A percentile compares a stretch with the other conserved stretches of the same genome.
phyloP scores from a whole-genome alignment of 345 rosid genomes.

The Salix purpurea region DNA sequence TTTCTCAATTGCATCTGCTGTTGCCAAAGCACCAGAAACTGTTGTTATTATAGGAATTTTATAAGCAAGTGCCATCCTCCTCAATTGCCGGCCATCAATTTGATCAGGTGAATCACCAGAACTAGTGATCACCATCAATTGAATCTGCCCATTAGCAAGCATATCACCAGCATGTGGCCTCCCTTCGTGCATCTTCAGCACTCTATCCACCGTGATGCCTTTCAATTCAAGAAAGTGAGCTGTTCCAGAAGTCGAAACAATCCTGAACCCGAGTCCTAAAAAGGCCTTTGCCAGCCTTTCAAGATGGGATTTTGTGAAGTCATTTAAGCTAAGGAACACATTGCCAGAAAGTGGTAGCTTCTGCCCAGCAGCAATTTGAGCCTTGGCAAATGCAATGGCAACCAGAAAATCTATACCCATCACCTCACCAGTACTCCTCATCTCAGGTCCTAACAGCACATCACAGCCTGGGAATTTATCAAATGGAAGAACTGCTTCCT shows the following conservation, averaged over 20 bases:
- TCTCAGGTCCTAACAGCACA: constrained; percentile 89
- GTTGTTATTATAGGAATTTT: constrained; percentile 91
- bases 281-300: constrained; percentile 74
- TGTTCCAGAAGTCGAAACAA: constrained; percentile 85
- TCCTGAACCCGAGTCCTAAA: constrained; percentile 65
- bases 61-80: constrained; percentile 93
- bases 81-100: constrained; percentile 73
- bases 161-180: constrained; percentile 94
- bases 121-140: constrained; percentile 87
- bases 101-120: constrained; percentile 83
- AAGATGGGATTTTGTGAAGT: constrained; percentile 75
- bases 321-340: constrained; percentile 87
- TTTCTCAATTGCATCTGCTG: constrained; percentile 79
- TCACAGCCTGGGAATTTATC: constrained; percentile 94
- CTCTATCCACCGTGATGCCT: constrained; percentile 66
- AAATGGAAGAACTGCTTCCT: constrained; percentile 97
- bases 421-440: constrained; percentile 95
- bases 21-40: constrained; percentile 87
- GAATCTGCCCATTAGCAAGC: constrained; percentile 87
- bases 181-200: constrained; percentile 92
- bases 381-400: constrained; percentile 80
- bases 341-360: constrained; percentile 79
- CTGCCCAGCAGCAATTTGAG: constrained; percentile 93
- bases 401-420: constrained; percentile 80
- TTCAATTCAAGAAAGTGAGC: constrained; percentile 75